Conservation (phyloP, 352 stramenopile species). For the Phytophthora europaea region DNA sequence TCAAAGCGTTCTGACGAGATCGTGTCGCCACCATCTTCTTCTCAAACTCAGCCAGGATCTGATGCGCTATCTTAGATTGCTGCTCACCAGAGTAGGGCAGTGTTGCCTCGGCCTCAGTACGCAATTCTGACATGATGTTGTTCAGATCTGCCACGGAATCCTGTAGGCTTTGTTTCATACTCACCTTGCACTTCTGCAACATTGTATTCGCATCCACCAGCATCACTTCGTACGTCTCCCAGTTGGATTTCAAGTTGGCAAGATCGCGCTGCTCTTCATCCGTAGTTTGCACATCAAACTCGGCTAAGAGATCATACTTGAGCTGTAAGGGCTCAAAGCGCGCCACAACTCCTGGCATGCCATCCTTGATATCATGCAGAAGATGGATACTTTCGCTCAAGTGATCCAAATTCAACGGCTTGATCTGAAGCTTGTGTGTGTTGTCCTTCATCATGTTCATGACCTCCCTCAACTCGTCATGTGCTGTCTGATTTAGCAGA, state of each 20-base stretch:
- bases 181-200: conserved; percentile 94
- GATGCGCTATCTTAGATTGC: conserved; percentile 56
- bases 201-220: conserved; percentile 89
- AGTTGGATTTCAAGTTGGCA: conserved; percentile 72
- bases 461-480: conserved; percentile 88
- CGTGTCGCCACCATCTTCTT: conserved; percentile 89
- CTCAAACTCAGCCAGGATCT: conserved; percentile 89
- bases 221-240: conserved; percentile 89
- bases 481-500: conserved; percentile 93
- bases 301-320: conserved; percentile 88
- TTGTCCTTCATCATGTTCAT: conserved; percentile 93
- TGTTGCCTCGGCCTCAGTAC: conserved; percentile 74
- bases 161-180: conserved; percentile 97
- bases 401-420: conserved; percentile 92
- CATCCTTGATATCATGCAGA: conserved; percentile 91
- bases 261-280: conserved; percentile 88
- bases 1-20: conserved; percentile 74
- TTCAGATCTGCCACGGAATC: conserved; percentile 91
- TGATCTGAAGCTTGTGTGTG: conserved; percentile 83
- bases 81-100: conserved; percentile 84
- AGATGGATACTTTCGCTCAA: conserved; percentile 93
- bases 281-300: conserved; percentile 92
- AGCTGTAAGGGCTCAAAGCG: conserved; percentile 88
- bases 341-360: conserved; percentile 66
- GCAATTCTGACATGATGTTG: conserved; percentile 85